These are phyloP conservation scores for Podospora bellae-mahoneyi DNA, from an alignment of 495 filamentous ascomycete species.

Conservation along the genomic window DNA sequence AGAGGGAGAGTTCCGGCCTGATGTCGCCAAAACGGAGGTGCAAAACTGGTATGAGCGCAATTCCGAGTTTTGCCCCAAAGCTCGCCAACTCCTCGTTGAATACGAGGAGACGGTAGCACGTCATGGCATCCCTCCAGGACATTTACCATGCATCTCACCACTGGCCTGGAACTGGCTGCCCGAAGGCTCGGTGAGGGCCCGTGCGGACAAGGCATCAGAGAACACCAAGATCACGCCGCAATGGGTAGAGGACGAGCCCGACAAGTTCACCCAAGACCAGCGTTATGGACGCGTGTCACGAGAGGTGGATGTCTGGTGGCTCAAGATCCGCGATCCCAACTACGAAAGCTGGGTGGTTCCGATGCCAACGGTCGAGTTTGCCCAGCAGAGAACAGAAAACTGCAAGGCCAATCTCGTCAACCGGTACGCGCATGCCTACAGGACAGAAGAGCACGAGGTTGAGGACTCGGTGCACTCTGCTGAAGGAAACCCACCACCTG, in stretches of 20 bases:
- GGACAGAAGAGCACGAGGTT: conserved; percentile 66
- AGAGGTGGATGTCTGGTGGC: conserved; percentile 57
- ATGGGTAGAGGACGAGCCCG: conserved; percentile 44
- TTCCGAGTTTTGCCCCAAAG: conserved; percentile 46
- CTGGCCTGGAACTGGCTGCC: conserved; percentile 45
- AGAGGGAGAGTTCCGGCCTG: conserved; percentile 42
- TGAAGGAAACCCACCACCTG: conserved; percentile 33
- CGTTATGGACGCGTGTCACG: conserved; percentile 53
- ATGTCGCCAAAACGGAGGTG: conserved; percentile 42
- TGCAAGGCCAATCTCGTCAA: conserved; percentile 48
- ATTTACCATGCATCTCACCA: conserved; percentile 35
- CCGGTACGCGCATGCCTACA: conserved; percentile 46
- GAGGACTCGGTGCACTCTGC: conserved; percentile 50
- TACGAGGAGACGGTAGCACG: conserved; percentile 34
- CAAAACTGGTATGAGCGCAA: conserved; percentile 52
- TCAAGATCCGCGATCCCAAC: conserved; percentile 50
- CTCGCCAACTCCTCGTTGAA: conserved; percentile 38
- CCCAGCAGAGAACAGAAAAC: conserved; percentile 46
- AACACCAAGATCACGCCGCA: conserved; percentile 34
- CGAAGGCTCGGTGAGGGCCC: conserved; percentile 28
- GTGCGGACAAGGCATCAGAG: conserved; percentile 33
- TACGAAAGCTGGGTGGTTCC: conserved; percentile 50
- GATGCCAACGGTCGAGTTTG: conserved; percentile 52
- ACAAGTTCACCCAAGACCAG: conserved; percentile 52
- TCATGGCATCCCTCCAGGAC: conserved; percentile 32